These are phyloP conservation scores for Tolypocladium guangdongense DNA, from an alignment of 2,329 filamentous ascomycete species.

Conservation along the genomic window DNA sequence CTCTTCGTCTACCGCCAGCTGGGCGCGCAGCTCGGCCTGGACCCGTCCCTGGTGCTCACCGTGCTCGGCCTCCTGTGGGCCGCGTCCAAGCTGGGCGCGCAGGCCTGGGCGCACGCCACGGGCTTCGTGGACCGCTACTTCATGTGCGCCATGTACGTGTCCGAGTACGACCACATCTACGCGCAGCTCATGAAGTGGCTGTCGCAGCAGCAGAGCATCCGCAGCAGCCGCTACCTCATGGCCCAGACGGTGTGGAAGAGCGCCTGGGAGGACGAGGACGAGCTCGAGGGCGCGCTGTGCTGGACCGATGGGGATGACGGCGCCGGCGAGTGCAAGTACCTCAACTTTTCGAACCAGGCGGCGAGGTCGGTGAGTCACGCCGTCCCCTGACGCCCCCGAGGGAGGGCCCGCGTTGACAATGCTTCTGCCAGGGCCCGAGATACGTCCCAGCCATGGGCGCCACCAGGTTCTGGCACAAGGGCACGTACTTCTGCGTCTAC, in stretches of 20 bases:
- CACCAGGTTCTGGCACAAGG: constrained; percentile 43
- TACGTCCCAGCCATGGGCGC: constrained; percentile 43
- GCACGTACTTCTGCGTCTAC: constrained; percentile 37
- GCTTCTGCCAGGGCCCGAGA: constrained; percentile 28
- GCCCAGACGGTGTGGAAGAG: constrained; percentile 44
- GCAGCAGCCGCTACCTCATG: constrained; percentile 39
- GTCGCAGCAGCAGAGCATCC: constrained; percentile 38
- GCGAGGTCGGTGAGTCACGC: constrained; percentile 31
- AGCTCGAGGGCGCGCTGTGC: constrained; percentile 26
- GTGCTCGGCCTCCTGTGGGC: constrained; percentile 37
- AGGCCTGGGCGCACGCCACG: constrained; percentile 22
- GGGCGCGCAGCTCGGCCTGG: constrained; percentile 33
- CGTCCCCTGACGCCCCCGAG: neutral
- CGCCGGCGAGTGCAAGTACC: constrained; percentile 27
- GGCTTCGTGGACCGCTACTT: constrained; percentile 32
- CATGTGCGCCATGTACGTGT: constrained; percentile 41
- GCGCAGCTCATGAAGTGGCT: constrained; percentile 48
- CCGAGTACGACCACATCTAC: constrained; percentile 47
- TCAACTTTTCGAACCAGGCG: constrained; percentile 50
- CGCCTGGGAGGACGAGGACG: constrained; percentile 45
- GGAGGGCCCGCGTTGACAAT: neutral
- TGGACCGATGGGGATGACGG: constrained; percentile 27
- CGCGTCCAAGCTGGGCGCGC: constrained; percentile 22
- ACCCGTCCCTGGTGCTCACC: constrained; percentile 36
- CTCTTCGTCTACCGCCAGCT: constrained; percentile 35